Evolutionary conservation across 495 filamentous ascomycete species (phyloP).

Genomic region (Penicillium riverlandense): DNA sequence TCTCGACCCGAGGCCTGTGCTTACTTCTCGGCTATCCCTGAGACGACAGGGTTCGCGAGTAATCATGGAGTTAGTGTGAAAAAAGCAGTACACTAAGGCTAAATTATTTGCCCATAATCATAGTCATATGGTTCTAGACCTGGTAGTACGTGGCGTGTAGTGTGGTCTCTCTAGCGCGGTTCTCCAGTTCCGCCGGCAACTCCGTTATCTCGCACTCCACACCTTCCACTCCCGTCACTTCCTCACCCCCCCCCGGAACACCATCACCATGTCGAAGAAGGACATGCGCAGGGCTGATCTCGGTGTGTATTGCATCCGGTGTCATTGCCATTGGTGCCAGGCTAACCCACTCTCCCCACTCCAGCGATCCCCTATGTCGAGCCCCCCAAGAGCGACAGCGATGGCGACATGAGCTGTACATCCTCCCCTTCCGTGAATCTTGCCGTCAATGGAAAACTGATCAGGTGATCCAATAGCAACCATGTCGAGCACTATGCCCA

Average conservation of each 20-base stretch:
- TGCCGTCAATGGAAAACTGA: conserved; percentile 5
- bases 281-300: conserved; percentile 84
- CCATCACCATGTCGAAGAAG: conserved; percentile 57
- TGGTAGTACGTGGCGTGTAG: too few relatives aligned
- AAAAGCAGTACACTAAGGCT: too few relatives aligned
- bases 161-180: too few relatives aligned
- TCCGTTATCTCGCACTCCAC: too few relatives aligned
- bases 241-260: conserved; percentile 1
- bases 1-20: too few relatives aligned
- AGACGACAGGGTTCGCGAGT: too few relatives aligned
- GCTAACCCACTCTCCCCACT: conserved; percentile 6
- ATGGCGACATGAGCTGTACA: conserved; percentile 49
- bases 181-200: too few relatives aligned
- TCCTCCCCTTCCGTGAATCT: background rate
- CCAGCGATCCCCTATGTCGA: conserved; percentile 59
- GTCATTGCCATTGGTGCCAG: too few relatives aligned
- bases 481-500: conserved; percentile 77
- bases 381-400: conserved; percentile 46
- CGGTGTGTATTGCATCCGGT: conserved; percentile 42
- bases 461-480: conserved; percentile 40
- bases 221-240: background rate
- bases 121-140: too few relatives aligned
- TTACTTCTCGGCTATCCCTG: too few relatives aligned
- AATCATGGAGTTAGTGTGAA: too few relatives aligned
- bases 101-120: too few relatives aligned